These are phyloP conservation scores for Arthrobotrys pseudoclavata DNA, from an alignment of 2,329 filamentous ascomycete genomes.

Conservation along the genomic window DNA sequence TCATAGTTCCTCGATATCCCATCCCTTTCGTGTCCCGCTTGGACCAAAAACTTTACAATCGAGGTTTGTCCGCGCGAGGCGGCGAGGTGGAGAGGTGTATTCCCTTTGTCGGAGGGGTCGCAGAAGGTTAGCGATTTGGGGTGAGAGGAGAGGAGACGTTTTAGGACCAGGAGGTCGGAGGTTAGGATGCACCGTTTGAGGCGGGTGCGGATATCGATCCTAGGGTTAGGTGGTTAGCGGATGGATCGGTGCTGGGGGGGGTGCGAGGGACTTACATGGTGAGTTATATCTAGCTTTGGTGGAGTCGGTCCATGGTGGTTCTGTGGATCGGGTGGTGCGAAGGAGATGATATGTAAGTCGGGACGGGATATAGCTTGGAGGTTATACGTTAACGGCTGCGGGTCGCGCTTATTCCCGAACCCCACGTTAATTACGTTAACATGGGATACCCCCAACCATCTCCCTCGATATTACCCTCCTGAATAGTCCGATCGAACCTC, in stretches of 20 bases:
- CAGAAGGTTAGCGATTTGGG: conserved; percentile 61
- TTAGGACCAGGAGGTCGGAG: conserved; percentile 62
- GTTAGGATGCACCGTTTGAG: conserved; percentile 63
- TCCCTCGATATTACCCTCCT: no score
- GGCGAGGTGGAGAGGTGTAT: conserved; percentile 62
- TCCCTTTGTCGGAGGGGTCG: conserved; percentile 61
- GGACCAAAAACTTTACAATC: conserved; percentile 59
- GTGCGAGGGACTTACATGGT: conserved; percentile 19
- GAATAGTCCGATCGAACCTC: no score
- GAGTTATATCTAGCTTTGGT: neutral
- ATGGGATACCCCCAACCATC: no score
- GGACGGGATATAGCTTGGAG: neutral
- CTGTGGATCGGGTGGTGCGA: no score
- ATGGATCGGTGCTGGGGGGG: neutral
- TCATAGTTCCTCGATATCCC: conserved; percentile 62
- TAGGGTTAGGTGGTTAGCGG: conserved; percentile 5
- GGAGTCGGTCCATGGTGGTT: no score
- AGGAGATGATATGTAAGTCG: no score
- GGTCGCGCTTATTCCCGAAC: conserved; percentile 1
- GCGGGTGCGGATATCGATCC: conserved; percentile 63
- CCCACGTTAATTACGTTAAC: no score
- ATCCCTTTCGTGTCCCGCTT: conserved; percentile 59
- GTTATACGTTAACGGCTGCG: neutral
- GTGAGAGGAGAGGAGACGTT: conserved; percentile 62
- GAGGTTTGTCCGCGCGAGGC: conserved; percentile 59